Conservation (phyloP, 2,329 filamentous ascomycete species). For the Trichophyton mentagrophytes region DNA sequence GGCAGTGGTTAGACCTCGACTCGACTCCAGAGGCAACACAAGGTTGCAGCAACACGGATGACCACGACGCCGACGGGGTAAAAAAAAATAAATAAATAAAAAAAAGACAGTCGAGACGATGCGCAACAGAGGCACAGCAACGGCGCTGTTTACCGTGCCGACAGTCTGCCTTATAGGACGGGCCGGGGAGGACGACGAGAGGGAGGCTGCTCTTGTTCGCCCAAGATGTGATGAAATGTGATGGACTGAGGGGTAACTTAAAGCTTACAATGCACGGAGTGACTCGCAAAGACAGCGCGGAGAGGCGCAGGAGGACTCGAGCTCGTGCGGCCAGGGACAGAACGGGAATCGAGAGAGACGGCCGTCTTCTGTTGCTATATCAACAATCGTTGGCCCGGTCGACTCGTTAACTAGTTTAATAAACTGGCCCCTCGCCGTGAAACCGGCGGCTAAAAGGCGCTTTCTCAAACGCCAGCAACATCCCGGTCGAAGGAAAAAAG, state of each 20-base stretch:
- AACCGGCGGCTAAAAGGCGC: slow-evolving; percentile 1
- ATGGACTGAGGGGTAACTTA: not conserved
- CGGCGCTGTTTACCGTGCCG: not conserved
- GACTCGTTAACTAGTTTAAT: not conserved
- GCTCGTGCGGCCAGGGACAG: not conserved
- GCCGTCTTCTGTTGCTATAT: not conserved
- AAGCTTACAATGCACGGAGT: not conserved
- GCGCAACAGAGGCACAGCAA: not conserved
- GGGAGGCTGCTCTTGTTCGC: not conserved
- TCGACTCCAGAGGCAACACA: no score
- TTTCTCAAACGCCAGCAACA: slow-evolving; percentile 1
- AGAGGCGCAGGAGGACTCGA: not conserved
- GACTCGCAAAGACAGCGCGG: not conserved
- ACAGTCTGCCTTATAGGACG: not conserved
- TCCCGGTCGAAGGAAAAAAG: not conserved
- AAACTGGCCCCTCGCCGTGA: not conserved
- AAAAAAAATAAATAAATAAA: no score
- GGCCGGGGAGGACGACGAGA: not conserved
- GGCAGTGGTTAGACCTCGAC: no score
- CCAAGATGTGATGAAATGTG: slow-evolving; percentile 4
- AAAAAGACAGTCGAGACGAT: not conserved
- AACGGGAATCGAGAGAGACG: not conserved
- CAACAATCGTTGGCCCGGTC: not conserved
- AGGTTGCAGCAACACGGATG: no score
- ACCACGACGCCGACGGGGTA: no score